Evolutionary conservation across 2,329 filamentous ascomycete species (phyloP).

Genomic region (Gnomoniopsis smithogilvyi): DNA sequence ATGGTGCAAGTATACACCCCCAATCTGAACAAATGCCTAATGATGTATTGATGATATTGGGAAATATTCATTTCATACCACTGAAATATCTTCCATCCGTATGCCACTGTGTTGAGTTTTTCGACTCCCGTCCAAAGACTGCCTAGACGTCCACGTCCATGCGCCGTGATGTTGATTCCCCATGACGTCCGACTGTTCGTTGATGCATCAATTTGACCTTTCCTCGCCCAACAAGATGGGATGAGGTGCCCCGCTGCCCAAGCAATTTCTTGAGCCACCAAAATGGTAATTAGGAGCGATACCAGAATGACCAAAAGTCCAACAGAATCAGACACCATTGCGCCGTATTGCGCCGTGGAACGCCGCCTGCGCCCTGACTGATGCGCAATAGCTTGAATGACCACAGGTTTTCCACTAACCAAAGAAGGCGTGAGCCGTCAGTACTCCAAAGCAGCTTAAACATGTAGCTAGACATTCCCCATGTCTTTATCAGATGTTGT

Average conservation of each 20-base stretch:
- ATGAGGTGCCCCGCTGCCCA: no score
- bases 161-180: no score
- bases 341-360: background rate
- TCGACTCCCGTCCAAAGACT: background rate
- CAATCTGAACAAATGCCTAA: background rate
- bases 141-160: background rate
- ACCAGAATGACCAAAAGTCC: background rate
- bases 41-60: background rate
- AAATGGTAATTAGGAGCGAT: background rate
- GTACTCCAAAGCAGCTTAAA: background rate
- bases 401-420: background rate
- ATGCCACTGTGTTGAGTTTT: background rate
- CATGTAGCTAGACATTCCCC: background rate
- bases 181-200: background rate
- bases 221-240: background rate
- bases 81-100: background rate
- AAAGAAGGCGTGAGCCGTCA: background rate
- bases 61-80: background rate
- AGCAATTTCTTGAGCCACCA: background rate
- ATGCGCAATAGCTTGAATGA: background rate
- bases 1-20: background rate
- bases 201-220: background rate
- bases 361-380: background rate
- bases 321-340: background rate
- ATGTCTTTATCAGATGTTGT: background rate